Evolutionary conservation across 2,329 filamentous ascomycete species (phyloP).

Genomic region (Emmonsiellopsis sp.): DNA sequence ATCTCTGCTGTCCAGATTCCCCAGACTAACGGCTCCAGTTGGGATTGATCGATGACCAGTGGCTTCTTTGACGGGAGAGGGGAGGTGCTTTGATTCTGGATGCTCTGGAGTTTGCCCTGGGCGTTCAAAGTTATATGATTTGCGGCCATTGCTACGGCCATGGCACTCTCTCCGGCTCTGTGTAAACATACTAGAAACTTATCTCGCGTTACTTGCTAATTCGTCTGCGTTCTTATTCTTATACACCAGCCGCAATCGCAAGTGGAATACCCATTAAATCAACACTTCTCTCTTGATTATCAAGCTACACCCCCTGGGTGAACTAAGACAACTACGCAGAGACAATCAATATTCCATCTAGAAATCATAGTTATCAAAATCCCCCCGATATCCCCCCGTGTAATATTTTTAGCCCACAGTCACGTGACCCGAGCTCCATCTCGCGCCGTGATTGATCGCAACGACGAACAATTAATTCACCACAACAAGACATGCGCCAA

Average conservation of each 20-base stretch:
- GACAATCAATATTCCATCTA: too few relatives aligned
- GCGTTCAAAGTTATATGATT: background rate
- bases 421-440: background rate
- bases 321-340: too few relatives aligned
- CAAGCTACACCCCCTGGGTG: too few relatives aligned
- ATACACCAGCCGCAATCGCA: too few relatives aligned
- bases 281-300: too few relatives aligned
- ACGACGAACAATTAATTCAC: background rate
- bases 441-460: background rate
- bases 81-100: background rate
- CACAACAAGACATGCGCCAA: background rate
- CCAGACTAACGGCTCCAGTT: background rate
- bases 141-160: background rate
- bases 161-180: background rate
- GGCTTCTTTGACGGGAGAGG: background rate
- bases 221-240: background rate
- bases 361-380: background rate
- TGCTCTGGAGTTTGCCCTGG: background rate
- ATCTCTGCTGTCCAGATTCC: background rate
- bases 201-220: background rate
- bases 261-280: too few relatives aligned
- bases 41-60: conserved; percentile 1
- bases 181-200: conserved; percentile 3
- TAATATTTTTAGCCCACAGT: background rate
- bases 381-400: background rate